Evolutionary conservation across 2,329 filamentous ascomycete species (phyloP).

Genomic region (Fusarium sp.): DNA sequence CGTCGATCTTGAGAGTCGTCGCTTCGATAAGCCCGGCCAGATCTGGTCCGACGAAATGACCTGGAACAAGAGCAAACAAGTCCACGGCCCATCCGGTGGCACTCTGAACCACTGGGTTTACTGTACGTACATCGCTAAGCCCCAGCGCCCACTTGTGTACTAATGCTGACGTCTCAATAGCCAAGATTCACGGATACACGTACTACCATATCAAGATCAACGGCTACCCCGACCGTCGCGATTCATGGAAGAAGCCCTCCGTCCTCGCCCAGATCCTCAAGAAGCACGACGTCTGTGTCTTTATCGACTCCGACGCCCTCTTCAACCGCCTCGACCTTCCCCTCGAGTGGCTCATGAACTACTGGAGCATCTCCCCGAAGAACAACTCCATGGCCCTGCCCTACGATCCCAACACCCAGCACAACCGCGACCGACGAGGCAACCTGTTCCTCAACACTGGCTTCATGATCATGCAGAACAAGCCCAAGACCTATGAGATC

Average conservation of each 20-base stretch:
- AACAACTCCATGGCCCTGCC: constrained; percentile 60
- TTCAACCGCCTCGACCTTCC: constrained; percentile 60
- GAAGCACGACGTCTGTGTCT: constrained; percentile 59
- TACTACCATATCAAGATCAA: constrained; percentile 60
- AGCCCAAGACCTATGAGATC: constrained; percentile 61
- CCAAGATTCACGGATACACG: constrained; percentile 61
- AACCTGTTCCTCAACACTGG: constrained; percentile 64
- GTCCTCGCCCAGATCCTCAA: constrained; percentile 58
- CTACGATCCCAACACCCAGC: constrained; percentile 54
- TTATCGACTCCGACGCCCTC: constrained; percentile 61
- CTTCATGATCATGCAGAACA: constrained; percentile 68
- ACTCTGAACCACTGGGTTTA: constrained; percentile 62
- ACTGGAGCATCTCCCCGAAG: constrained; percentile 57
- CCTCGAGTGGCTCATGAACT: constrained; percentile 64
- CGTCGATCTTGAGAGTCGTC: constrained; percentile 60
- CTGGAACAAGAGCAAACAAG: constrained; percentile 52
- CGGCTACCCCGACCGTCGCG: constrained; percentile 56
- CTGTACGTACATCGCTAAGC: constrained; percentile 43
- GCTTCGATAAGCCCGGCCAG: constrained; percentile 53
- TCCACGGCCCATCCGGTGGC: constrained; percentile 58
- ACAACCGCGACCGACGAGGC: constrained; percentile 58
- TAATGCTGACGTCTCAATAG: constrained; percentile 48
- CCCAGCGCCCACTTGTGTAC: not conserved
- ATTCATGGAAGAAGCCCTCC: constrained; percentile 62
- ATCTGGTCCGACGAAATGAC: constrained; percentile 55